A percentile compares a stretch with the other conserved stretches of the same genome.
These are phyloP conservation scores for Circinella umbellata DNA, from an alignment of 371 early-diverging fungal species.

Conservation along the genomic window DNA sequence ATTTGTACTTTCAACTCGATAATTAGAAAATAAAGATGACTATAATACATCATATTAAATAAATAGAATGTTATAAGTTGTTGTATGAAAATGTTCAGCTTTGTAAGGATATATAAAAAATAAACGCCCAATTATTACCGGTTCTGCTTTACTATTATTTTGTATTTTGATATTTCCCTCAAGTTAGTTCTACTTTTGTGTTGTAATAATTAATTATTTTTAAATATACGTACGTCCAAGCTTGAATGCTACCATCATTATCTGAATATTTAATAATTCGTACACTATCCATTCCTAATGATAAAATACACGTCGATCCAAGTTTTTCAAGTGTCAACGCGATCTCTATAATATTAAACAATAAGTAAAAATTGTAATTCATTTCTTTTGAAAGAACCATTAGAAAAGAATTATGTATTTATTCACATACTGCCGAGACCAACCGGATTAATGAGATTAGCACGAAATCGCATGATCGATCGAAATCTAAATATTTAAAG, in stretches of 20 bases:
- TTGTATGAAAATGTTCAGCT: background rate
- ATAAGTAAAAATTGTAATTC: no score
- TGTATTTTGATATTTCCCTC: no score
- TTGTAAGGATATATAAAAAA: background rate
- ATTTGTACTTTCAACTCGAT: constrained; percentile 50
- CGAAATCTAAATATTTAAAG: background rate
- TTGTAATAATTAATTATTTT: constrained; percentile 6
- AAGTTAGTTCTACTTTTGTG: no score
- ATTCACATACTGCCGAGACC: constrained; percentile 32
- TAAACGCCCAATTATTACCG: constrained; percentile 14
- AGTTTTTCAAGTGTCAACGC: constrained; percentile 44
- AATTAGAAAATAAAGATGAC: constrained; percentile 60
- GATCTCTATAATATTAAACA: constrained; percentile 26
- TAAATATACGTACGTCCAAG: constrained; percentile 54
- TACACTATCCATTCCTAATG: constrained; percentile 43
- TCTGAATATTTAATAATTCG: constrained; percentile 54
- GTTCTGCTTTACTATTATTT: constrained; percentile 26
- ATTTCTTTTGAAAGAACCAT: no score
- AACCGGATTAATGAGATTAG: constrained; percentile 32
- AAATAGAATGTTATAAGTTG: background rate
- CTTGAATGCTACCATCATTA: constrained; percentile 49
- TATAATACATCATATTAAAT: constrained; percentile 15
- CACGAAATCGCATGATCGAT: constrained; percentile 37
- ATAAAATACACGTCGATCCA: constrained; percentile 46
- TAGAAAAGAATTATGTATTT: no score